Evolutionary conservation across 805 yeast genomes (phyloP), one percentile per base, ranked within the genome.

Genomic region (Starmerella stellata): DNA sequence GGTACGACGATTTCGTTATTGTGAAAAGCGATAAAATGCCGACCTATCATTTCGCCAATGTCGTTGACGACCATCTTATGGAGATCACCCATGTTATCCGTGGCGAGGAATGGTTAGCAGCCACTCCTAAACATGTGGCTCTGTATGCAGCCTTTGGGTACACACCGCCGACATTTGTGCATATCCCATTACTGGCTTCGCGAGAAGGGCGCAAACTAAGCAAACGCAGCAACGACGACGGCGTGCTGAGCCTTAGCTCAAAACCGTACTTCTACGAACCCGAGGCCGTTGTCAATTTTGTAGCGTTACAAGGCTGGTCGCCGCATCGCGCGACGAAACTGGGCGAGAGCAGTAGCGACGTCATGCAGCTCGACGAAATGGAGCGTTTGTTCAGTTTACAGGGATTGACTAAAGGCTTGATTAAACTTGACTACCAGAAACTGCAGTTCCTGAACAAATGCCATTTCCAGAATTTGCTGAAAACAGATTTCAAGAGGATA

Each of bases 91-190:
- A 90, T 57, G 98, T 90, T 7, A 74, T 90, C 4, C 66, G 99
- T 48, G 99, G 99, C 25, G 98, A 90, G 53, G 98, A 90, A 56
- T 90, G 99, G 98, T 61, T 90, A 9, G 78, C 93, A 1, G 81
- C 96, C 0, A 90, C 98, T 0, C 94, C 95, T 2, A 87, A 85
- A 50, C 98, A 90, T 52, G 66, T 83, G 34, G 87, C 94, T 0
- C 56, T 90, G 37, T 92, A 90, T 54, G 50, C 67, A 15, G 93
- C 95, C 0, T 76, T 87, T 53, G 81, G 79, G 0, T 87, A 95
- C 95, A 46, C 52, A 0, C 72, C 78, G 1, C 98, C 99, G 0
- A 52, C 65, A 16, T 90, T 72, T 54, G 66, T 78, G n/a, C 99
- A 90, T 54, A 78, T 90, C 36, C 98, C 99, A 0, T 60, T 90